Conservation (phyloP, 768 basidiomycete genomes). For the Xanthoconium purpureum region DNA sequence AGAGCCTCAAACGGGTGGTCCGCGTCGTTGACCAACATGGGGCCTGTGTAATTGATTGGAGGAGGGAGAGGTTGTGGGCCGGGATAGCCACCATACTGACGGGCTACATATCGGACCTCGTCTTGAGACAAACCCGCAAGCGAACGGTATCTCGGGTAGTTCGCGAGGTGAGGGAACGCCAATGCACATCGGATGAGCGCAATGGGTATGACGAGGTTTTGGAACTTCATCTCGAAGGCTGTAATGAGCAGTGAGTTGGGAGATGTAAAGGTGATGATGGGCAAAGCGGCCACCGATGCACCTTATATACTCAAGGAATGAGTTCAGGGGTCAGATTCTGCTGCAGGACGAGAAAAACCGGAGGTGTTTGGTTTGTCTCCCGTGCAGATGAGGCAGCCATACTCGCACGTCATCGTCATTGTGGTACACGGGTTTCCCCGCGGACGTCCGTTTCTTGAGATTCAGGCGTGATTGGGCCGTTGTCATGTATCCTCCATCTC, state of each 20-base stretch:
- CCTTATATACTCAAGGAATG: no score
- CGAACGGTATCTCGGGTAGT: constrained; percentile 18
- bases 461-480: no score
- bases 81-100: background rate
- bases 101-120: constrained; percentile 4
- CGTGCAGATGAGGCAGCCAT: no score
- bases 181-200: background rate
- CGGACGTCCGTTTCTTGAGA: no score
- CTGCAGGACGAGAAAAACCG: no score
- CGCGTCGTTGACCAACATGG: constrained; percentile 18
- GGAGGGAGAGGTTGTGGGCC: constrained; percentile 19
- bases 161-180: constrained; percentile 5
- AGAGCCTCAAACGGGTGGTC: constrained; percentile 14
- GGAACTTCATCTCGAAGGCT: background rate
- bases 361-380: no score
- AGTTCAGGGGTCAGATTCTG: no score
- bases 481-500: no score
- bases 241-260: background rate
- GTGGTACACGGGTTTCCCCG: no score
- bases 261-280: no score
- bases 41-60: constrained; percentile 16
- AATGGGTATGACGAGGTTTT: background rate
- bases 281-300: no score
- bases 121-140: constrained; percentile 14
- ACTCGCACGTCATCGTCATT: no score